Base-by-base conservation (phyloP, 257 asterid species). In the Solanum virginianum region DNA sequence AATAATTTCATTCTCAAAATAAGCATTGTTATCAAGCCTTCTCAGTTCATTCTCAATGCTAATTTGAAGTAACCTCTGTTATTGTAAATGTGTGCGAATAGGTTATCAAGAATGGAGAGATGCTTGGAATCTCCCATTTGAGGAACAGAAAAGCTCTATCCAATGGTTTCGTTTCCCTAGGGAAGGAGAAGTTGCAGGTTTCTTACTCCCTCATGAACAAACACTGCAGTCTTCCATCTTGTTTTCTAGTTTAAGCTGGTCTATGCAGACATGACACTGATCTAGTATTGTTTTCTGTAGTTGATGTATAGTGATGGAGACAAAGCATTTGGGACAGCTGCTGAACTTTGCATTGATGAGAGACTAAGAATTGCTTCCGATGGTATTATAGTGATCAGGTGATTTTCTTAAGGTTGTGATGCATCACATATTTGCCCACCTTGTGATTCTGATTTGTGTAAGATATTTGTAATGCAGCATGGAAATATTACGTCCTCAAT, bases 31-130 rank as follows among this genome's bases (percentile, higher is more conserved):
- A 65, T 79, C 18, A 29, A 29, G 66, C 32, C 66, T 79, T 53
- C 62, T 79, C 66, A 54, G 66, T 79, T 79, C 49, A 53, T 79
- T 54, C 24, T 79, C 47, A 10, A 53, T 79, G 49, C 22, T 53
- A 24, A 53, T 29, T 79, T 79, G 10, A 53, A 53, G 49, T 79
- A 49, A 79, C 51, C 66, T 17, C 83, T 54, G 66, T 53, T 79
- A 53, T 29, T 54, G 83, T 79, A 79, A 79, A 26, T 54, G 51
- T 54, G 83, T 89, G 66, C 7, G 53, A 74, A 47, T 87, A 97
- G 99, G 98, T 97, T 88, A 97, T 97, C 91, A 97, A 92, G 92
- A 97, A 97, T 3, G 99, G 99, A 84, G 99, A 97, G 92, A 97
- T 97, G 99, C 94, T 97, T 32, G 99, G 99, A 45, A 97, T 97